These are phyloP conservation scores for Candida neerlandica DNA, from an alignment of 1,139 yeast genomes.

Conservation along the genomic window DNA sequence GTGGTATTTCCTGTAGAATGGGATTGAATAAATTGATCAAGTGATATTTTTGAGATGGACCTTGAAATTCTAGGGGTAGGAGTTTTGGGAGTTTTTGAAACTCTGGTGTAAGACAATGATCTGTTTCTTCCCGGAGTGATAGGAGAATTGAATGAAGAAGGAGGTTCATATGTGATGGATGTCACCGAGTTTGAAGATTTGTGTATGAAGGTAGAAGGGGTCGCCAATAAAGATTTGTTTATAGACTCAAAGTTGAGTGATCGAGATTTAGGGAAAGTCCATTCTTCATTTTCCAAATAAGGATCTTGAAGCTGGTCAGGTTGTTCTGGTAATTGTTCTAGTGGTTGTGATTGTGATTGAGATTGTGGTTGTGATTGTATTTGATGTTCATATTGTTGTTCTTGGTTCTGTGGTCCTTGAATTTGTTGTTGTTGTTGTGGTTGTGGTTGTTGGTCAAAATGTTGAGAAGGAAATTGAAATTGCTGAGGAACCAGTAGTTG, in stretches of 20 bases:
- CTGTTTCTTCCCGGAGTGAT: constrained; percentile 2
- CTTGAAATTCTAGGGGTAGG: constrained; percentile 3
- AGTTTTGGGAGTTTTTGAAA: not conserved
- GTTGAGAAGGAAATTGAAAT: constrained; percentile 1
- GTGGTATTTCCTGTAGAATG: not conserved
- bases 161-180: constrained; percentile 1
- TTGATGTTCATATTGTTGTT: not conserved
- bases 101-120: constrained; percentile 1
- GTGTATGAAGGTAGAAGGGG: not conserved
- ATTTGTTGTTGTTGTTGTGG: constrained; percentile 5
- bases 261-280: constrained; percentile 3
- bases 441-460: not conserved
- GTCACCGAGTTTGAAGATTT: constrained; percentile 3
- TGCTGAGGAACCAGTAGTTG: constrained; percentile 4
- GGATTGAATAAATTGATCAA: constrained; percentile 1
- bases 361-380: not conserved
- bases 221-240: constrained; percentile 1
- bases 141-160: not conserved
- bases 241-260: constrained; percentile 1
- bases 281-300: constrained; percentile 3
- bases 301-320: constrained; percentile 6
- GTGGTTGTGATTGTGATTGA: not conserved
- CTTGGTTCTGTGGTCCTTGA: constrained; percentile 4
- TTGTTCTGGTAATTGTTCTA: constrained; percentile 1
- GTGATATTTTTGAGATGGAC: constrained; percentile 1